These are phyloP conservation scores for Thalassiosira ordinaria DNA, from an alignment of 352 stramenopile genomes.

Conservation along the genomic window DNA sequence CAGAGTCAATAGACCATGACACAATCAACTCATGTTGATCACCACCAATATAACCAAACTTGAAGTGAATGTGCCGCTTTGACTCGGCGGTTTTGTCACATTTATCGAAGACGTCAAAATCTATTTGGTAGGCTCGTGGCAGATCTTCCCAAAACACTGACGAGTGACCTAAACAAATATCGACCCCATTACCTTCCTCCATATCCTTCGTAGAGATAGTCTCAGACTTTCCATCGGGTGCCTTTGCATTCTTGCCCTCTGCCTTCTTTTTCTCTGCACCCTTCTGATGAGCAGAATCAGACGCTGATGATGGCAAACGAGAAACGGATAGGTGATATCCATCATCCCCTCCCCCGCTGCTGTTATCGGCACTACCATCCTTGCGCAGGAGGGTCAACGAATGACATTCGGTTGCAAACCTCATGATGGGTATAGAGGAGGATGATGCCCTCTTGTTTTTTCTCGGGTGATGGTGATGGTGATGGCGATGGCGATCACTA, in stretches of 20 bases:
- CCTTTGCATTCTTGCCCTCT: too few species aligned
- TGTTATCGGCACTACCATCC: background rate
- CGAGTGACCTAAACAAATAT: conserved; percentile 10
- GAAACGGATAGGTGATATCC: background rate
- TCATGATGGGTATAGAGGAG: background rate
- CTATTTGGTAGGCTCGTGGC: background rate
- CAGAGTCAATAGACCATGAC: too few species aligned
- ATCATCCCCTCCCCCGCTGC: background rate
- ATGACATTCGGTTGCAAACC: conserved; percentile 35
- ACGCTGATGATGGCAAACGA: background rate
- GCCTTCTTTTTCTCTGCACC: background rate
- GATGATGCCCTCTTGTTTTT: background rate
- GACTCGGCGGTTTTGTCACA: too few species aligned
- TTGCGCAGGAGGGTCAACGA: conserved; percentile 5
- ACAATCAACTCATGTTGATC: too few species aligned
- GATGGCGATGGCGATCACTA: background rate
- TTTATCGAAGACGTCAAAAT: too few species aligned
- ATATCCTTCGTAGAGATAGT: too few species aligned
- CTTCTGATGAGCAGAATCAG: background rate
- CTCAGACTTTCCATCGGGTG: too few species aligned
- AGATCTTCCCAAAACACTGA: conserved; percentile 12
- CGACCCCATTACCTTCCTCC: background rate
- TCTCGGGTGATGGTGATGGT: background rate
- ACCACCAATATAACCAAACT: too few species aligned
- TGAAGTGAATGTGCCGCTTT: too few species aligned